Percentiles rank a stretch among this genome's conserved stretches.
Conservation (phyloP, 441 rosid genomes). For the Breynia disticha region DNA sequence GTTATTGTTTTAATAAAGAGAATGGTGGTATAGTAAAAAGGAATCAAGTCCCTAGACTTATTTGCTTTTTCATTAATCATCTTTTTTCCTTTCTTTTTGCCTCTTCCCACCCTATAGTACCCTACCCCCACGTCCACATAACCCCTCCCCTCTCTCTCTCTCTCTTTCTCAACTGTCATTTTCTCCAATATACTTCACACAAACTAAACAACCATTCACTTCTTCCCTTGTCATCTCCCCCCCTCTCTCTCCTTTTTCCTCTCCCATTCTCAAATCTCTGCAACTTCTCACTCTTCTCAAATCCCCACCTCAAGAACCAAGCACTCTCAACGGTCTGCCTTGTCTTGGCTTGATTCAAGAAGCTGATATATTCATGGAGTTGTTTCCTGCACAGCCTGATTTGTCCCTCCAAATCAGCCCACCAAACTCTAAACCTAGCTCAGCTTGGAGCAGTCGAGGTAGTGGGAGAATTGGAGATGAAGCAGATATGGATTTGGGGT, state of each 20-base stretch:
- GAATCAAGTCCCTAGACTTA: no score
- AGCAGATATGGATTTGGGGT: constrained; percentile 64
- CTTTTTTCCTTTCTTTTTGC: constrained; percentile 15
- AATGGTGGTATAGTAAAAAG: no score
- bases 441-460: constrained; percentile 48
- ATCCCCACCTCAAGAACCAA: constrained; percentile 25
- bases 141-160: neutral
- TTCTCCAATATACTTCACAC: constrained; percentile 94
- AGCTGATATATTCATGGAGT: no score
- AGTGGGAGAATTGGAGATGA: no score
- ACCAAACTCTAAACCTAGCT: constrained; percentile 55
- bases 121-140: no score
- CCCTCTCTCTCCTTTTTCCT: constrained; percentile 23
- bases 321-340: no score
- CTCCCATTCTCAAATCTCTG: constrained; percentile 44
- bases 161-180: constrained; percentile 72
- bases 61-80: neutral
- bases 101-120: no score
- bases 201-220: constrained; percentile 80
- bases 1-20: neutral
- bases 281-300: constrained; percentile 25
- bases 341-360: no score
- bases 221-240: no score
- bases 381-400: constrained; percentile 96
- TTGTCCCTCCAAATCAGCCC: constrained; percentile 92